Conservation (phyloP, 176 grass and related monocot species). For the Thalia dealbata region DNA sequence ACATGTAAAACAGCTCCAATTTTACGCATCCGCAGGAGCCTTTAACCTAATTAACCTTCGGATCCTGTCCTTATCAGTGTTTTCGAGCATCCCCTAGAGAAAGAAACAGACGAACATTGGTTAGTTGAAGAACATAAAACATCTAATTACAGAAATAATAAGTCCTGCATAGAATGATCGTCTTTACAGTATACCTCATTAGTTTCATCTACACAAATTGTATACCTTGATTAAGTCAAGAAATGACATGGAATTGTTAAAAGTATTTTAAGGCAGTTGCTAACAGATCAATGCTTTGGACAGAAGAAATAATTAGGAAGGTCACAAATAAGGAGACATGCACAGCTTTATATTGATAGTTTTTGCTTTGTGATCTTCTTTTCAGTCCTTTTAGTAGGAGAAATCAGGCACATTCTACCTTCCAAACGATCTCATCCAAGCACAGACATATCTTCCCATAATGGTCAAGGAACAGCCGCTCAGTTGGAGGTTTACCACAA, state of each 20-base stretch:
- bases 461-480: constrained; percentile 85
- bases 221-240: background rate
- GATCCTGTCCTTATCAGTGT: constrained; percentile 71
- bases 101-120: background rate
- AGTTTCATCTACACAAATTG: background rate
- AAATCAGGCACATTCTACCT: constrained; percentile 32
- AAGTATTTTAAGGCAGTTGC: background rate
- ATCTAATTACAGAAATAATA: background rate
- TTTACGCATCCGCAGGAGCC: constrained; percentile 60
- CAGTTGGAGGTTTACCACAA: constrained; percentile 66
- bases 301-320: background rate
- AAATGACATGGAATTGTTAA: too few relatives aligned
- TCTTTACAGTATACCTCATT: background rate
- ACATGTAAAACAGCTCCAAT: background rate
- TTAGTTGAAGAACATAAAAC: background rate
- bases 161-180: background rate
- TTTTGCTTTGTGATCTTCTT: background rate
- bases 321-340: background rate
- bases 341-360: background rate
- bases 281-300: background rate
- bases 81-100: constrained; percentile 63
- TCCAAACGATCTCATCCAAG: constrained; percentile 89
- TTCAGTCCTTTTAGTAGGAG: background rate
- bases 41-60: constrained; percentile 68
- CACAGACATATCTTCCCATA: constrained; percentile 87